These are phyloP conservation scores for Brasenia schreberi DNA, from an alignment of 164 flowering plant genomes.

Conservation along the genomic window DNA sequence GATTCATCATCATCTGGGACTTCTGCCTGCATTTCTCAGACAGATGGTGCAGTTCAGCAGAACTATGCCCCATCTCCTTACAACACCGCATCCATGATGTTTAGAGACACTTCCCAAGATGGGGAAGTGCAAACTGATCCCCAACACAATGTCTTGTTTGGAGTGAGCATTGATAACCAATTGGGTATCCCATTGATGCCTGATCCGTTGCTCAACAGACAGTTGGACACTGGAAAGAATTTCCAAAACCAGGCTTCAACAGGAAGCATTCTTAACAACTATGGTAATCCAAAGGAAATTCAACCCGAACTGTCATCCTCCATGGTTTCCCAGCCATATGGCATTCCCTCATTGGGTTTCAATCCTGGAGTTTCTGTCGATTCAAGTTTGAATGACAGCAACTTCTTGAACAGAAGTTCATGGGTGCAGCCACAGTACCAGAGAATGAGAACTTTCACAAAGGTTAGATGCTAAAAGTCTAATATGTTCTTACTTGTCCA, in stretches of 20 bases:
- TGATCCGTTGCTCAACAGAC: constrained; percentile 40
- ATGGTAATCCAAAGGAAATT: constrained; percentile 51
- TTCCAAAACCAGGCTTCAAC: constrained; percentile 38
- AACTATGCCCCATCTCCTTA: constrained; percentile 34
- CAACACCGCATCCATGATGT: constrained; percentile 40
- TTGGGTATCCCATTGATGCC: constrained; percentile 40
- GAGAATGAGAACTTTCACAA: constrained; percentile 72
- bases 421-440: constrained; percentile 66
- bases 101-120: constrained; percentile 25
- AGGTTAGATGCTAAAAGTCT: constrained; percentile 26
- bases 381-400: constrained; percentile 52
- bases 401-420: constrained; percentile 43
- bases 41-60: constrained; percentile 43
- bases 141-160: constrained; percentile 42
- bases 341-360: constrained; percentile 71
- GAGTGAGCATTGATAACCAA: constrained; percentile 38
- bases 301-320: constrained; percentile 81
- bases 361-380: constrained; percentile 45
- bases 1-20: constrained; percentile 91
- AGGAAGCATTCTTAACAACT: constrained; percentile 40
- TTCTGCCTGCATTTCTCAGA: constrained; percentile 63
- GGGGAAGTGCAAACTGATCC: constrained; percentile 52
- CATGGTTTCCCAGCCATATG: constrained; percentile 86
- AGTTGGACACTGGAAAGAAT: constrained; percentile 45
- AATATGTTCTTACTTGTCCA: neutral